Base-by-base conservation (phyloP, 352 stramenopile species). In the Pythium aristosporum region DNA sequence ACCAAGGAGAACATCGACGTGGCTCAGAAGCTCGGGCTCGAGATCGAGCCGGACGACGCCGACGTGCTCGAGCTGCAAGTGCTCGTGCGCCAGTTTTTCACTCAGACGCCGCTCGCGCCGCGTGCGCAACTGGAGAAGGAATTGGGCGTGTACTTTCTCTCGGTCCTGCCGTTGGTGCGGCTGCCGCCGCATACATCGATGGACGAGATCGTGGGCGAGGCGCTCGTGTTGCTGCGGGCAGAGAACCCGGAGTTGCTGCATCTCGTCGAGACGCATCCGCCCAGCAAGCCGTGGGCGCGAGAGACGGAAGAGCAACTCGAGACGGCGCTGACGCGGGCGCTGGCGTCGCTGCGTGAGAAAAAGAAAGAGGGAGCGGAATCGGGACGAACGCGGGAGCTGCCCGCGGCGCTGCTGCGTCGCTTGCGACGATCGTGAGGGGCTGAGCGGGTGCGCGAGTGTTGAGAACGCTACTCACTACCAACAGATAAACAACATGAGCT, bases 31-130 rank as follows among this genome's bases (percentile, higher is more conserved):
- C 69, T 94, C 15, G 85, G 85, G 9, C 83, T 93, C n/a, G 84
- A 93, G 56, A 77, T 82, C 32, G 85, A 94, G 50, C 85, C 82
- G 0, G 79, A 92, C 23, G 79, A 89, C 56, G 78, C 75, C 11
- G 81, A 94, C 57, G 75, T 73, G 34, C 71, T 94, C 50, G 85
- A 89, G 56, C 85, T 86, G 59, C 76, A 87, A 42, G 67, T 79
- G 32, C 74, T 94, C 1, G 85, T 92, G 63, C 76, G 78, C 41
- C 69, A 91, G 68, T 94, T 90, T 67, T 94, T 94, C 69, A 72
- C 72, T 39, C 79, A 92, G 63, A 61, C 61, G 43, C 73, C 76
- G 10, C 65, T 82, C 10, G 41, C 57, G 34, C 52, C 61, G 3
- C 63, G 72, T 7, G 57, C 63, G 0, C 51, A 73, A 36, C 32